Conservation (phyloP, 495 filamentous ascomycete species). For the Aspergillus ellipticus region DNA sequence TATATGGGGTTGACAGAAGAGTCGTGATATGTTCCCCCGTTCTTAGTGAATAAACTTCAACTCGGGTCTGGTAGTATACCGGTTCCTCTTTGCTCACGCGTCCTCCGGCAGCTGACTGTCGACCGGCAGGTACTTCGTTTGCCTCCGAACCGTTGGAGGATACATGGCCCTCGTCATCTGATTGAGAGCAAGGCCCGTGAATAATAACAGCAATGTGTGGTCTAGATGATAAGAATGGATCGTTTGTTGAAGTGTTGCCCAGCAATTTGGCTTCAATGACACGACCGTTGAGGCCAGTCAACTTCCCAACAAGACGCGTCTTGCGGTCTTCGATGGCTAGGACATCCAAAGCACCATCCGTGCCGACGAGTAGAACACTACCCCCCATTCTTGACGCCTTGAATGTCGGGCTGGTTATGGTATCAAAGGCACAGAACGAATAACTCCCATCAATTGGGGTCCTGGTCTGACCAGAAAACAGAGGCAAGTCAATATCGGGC, state of each 20-base stretch:
- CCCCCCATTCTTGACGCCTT: conserved; percentile 50
- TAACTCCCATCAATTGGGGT: conserved; percentile 54
- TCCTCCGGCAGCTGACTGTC: conserved; percentile 25
- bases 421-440: conserved; percentile 79
- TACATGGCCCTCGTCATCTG: conserved; percentile 30
- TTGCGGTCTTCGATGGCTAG: conserved; percentile 64
- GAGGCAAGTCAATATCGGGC: conserved; percentile 51
- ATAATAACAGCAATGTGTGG: conserved; percentile 73
- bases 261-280: conserved; percentile 79
- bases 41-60: conserved; percentile 78
- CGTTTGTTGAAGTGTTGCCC: conserved; percentile 48
- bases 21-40: conserved; percentile 64
- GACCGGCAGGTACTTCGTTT: conserved; percentile 28
- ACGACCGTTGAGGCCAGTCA: conserved; percentile 74
- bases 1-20: conserved; percentile 57
- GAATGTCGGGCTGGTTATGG: conserved; percentile 47
- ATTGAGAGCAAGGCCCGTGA: conserved; percentile 62
- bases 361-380: conserved; percentile 71
- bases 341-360: conserved; percentile 70
- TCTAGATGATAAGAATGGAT: conserved; percentile 37
- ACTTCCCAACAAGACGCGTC: conserved; percentile 58
- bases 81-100: conserved; percentile 33
- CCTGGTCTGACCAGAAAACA: conserved; percentile 22
- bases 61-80: conserved; percentile 72
- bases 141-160: conserved; percentile 38